Conservation (phyloP, 768 basidiomycete genomes). For the Boletus coccyginus region DNA sequence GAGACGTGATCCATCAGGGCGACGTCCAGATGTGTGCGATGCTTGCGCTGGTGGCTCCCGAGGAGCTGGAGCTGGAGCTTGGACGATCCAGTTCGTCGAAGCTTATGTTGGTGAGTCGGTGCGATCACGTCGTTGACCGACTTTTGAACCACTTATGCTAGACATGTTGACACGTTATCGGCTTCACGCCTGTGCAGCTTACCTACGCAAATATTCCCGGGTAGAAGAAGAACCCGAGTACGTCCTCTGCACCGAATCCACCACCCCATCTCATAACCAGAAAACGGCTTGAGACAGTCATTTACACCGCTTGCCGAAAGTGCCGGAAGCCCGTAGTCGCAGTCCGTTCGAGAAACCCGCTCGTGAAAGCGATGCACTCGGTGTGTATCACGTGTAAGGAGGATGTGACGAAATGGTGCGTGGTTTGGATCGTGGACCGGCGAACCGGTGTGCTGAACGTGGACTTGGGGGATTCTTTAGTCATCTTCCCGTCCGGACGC, state of each 20-base stretch:
- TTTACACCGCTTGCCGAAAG: slow-evolving; percentile 66
- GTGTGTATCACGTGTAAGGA: slow-evolving; percentile 57
- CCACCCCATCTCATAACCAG: background rate
- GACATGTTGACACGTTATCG: slow-evolving; percentile 63
- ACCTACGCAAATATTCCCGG: slow-evolving; percentile 64
- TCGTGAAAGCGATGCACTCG: slow-evolving; percentile 44
- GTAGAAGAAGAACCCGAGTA: slow-evolving; percentile 56
- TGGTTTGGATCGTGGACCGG: background rate
- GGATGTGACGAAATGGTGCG: slow-evolving; percentile 55
- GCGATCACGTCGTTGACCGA: background rate
- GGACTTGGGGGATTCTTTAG: slow-evolving; percentile 32
- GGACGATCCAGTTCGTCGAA: slow-evolving; percentile 54
- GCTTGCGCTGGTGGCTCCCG: slow-evolving; percentile 57
- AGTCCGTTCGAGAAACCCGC: slow-evolving; percentile 31
- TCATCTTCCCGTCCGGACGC: slow-evolving; percentile 69
- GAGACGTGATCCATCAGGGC: slow-evolving; percentile 45
- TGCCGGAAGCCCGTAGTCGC: slow-evolving; percentile 62
- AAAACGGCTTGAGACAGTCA: slow-evolving; percentile 61
- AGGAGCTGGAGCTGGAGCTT: slow-evolving; percentile 52
- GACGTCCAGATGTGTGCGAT: slow-evolving; percentile 81
- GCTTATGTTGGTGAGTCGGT: slow-evolving; percentile 64
- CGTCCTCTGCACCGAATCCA: background rate
- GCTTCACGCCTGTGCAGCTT: slow-evolving; percentile 66
- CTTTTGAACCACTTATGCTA: slow-evolving; percentile 24
- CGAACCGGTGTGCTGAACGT: background rate